These are phyloP conservation scores for Trichoderma sp. DNA, from an alignment of 2,329 filamentous ascomycete species.

Conservation along the genomic window DNA sequence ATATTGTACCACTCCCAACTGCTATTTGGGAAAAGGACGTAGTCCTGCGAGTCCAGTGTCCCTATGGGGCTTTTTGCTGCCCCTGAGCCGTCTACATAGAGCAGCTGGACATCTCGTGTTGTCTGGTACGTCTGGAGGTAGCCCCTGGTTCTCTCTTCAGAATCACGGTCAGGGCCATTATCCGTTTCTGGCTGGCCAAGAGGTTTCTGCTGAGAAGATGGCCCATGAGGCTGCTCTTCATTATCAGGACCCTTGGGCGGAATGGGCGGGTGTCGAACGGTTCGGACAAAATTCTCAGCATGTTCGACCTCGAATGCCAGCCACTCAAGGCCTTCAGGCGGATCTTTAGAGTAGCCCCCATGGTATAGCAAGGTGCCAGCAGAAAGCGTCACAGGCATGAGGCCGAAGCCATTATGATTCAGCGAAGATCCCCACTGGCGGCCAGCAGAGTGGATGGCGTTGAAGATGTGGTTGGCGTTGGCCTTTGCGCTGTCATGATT, in stretches of 20 bases:
- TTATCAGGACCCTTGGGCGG: not conserved
- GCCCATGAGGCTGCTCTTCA: not conserved
- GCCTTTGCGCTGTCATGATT: constrained; percentile 44
- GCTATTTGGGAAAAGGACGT: constrained; percentile 55
- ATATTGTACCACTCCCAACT: constrained; percentile 31
- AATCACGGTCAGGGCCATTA: not conserved
- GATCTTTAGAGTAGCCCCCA: constrained; percentile 52
- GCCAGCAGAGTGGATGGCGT: constrained; percentile 71
- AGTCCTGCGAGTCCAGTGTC: constrained; percentile 69
- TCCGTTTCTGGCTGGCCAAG: not conserved
- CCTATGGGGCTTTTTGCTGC: constrained; percentile 68
- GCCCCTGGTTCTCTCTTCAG: constrained; percentile 45
- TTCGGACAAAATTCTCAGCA: constrained; percentile 49
- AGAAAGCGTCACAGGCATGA: constrained; percentile 69
- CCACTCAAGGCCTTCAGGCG: constrained; percentile 65
- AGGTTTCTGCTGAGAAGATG: not conserved
- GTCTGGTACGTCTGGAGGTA: constrained; percentile 71
- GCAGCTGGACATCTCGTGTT: constrained; percentile 58
- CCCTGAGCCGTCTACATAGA: constrained; percentile 73
- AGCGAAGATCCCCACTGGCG: constrained; percentile 75
- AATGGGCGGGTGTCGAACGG: not conserved
- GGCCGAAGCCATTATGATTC: constrained; percentile 75
- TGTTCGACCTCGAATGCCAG: constrained; percentile 79
- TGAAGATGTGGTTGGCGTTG: constrained; percentile 71
- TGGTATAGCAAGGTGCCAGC: constrained; percentile 70